These are phyloP conservation scores for Trichophyton schoenleinii DNA, from an alignment of 2,329 filamentous ascomycete species.

Conservation along the genomic window DNA sequence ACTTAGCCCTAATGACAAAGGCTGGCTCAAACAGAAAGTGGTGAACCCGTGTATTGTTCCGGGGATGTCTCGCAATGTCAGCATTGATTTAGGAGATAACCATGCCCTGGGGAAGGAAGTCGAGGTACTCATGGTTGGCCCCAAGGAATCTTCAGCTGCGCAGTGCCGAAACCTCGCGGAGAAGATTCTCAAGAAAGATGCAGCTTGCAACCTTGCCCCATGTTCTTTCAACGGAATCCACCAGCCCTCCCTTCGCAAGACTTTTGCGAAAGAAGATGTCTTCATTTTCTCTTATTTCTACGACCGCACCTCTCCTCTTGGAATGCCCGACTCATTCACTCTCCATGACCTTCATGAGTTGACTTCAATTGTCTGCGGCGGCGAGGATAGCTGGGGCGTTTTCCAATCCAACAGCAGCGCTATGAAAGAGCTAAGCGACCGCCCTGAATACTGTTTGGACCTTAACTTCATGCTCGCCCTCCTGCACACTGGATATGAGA, in stretches of 20 bases:
- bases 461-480: slow-evolving; percentile 92
- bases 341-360: slow-evolving; percentile 80
- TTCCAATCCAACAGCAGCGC: slow-evolving; percentile 68
- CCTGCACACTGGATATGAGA: slow-evolving; percentile 90
- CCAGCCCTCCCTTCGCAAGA: slow-evolving; percentile 83
- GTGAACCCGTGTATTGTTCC: slow-evolving; percentile 77
- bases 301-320: slow-evolving; percentile 82
- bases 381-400: slow-evolving; percentile 62
- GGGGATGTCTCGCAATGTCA: slow-evolving; percentile 61
- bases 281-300: slow-evolving; percentile 98
- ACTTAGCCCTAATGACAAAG: slow-evolving; percentile 45
- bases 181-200: slow-evolving; percentile 79
- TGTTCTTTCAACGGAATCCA: slow-evolving; percentile 98
- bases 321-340: slow-evolving; percentile 97
- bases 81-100: slow-evolving; percentile 54
- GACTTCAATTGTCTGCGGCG: slow-evolving; percentile 70
- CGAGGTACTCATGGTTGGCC: slow-evolving; percentile 79
- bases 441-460: slow-evolving; percentile 87
- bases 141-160: slow-evolving; percentile 54
- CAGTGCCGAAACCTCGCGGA: slow-evolving; percentile 87
- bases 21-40: slow-evolving; percentile 60
- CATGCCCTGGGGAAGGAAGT: slow-evolving; percentile 54
- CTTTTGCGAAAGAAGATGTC: slow-evolving; percentile 79
- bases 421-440: slow-evolving; percentile 62
- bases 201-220: slow-evolving; percentile 67